Percentiles rank a stretch among this genome's conserved stretches.
These are phyloP conservation scores for Zopfia rhizophila DNA, from an alignment of 2,329 filamentous ascomycete species.

Conservation along the genomic window DNA sequence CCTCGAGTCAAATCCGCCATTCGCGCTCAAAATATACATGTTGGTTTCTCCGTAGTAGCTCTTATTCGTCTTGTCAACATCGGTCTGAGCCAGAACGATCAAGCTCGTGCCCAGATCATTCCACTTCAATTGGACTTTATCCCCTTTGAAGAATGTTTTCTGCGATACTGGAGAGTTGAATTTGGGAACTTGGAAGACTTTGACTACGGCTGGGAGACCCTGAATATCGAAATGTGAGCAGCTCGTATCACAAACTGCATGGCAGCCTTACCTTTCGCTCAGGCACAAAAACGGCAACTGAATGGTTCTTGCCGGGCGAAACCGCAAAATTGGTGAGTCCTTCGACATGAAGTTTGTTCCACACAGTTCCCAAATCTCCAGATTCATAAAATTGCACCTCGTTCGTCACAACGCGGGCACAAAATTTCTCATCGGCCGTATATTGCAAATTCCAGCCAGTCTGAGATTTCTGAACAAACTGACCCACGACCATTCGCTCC, in stretches of 20 bases:
- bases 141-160: conserved; percentile 99
- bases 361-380: conserved; percentile 83
- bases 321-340: conserved; percentile 90
- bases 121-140: conserved; percentile 99
- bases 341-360: conserved; percentile 95
- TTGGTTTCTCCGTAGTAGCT: conserved; percentile 99
- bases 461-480: conserved; percentile 95
- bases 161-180: conserved; percentile 87
- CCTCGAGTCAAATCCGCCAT: conserved; percentile 90
- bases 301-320: conserved; percentile 88
- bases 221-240: conserved; percentile 51
- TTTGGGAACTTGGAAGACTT: conserved; percentile 91
- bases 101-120: conserved; percentile 90
- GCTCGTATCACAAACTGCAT: not conserved
- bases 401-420: conserved; percentile 93
- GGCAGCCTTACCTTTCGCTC: conserved; percentile 81
- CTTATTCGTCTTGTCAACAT: conserved; percentile 98
- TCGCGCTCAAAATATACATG: conserved; percentile 92
- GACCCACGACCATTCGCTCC: conserved; percentile 78
- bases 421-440: conserved; percentile 91
- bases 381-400: conserved; percentile 98
- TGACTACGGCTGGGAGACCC: conserved; percentile 93
- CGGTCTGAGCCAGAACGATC: conserved; percentile 95
- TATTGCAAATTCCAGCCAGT: conserved; percentile 98
- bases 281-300: conserved; percentile 93